Conservation (phyloP, 768 basidiomycete species). For the Sistotremastrum suecicum region DNA sequence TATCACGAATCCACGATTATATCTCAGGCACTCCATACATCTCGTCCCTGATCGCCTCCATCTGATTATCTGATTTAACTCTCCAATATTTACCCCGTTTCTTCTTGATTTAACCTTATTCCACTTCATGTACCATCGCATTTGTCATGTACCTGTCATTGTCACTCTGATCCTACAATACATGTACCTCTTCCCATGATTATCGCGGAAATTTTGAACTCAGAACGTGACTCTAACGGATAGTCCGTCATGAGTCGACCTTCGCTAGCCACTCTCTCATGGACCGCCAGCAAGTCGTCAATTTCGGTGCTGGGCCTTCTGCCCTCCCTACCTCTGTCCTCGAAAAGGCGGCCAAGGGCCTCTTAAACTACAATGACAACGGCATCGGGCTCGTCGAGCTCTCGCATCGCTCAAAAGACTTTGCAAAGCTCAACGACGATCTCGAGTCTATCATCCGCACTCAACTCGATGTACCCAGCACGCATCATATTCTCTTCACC, state of each 20-base stretch:
- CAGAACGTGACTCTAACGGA: not conserved
- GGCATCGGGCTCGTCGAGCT: conserved; percentile 96
- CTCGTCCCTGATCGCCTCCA: no score
- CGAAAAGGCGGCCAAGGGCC: conserved; percentile 62
- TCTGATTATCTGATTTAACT: no score
- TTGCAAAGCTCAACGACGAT: conserved; percentile 49
- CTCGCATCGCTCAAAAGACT: conserved; percentile 89
- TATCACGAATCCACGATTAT: no score
- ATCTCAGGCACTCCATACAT: no score
- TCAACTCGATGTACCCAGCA: conserved; percentile 69
- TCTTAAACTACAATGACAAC: conserved; percentile 82
- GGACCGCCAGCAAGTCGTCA: conserved; percentile 45
- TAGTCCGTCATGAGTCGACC: not conserved
- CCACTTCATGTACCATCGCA: no score
- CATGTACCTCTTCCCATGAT: no score
- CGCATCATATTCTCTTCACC: conserved; percentile 79
- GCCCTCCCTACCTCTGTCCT: conserved; percentile 81
- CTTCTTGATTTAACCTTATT: no score
- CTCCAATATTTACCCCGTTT: no score
- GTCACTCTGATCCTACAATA: no score
- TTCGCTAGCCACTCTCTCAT: conserved; percentile 11
- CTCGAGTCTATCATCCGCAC: conserved; percentile 55
- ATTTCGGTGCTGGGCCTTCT: conserved; percentile 93
- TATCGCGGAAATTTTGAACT: not conserved
- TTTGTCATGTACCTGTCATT: no score